These are phyloP conservation scores for Xylaria nigripes DNA, from an alignment of 495 filamentous ascomycete genomes.

Conservation along the genomic window DNA sequence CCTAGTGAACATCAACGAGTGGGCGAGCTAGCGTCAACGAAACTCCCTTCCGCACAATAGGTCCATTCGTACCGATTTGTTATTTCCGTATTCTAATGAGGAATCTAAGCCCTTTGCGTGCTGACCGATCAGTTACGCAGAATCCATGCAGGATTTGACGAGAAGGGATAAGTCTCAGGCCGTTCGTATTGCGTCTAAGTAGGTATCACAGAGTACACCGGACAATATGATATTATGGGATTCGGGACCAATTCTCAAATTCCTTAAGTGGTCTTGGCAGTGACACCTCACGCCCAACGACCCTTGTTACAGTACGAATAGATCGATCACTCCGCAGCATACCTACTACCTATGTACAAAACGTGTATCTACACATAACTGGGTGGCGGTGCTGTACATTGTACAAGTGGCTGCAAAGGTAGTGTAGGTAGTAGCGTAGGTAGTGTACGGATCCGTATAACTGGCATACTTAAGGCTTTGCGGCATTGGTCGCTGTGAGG, in stretches of 20 bases:
- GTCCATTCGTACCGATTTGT: no score
- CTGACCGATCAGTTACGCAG: background rate
- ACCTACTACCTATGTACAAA: background rate
- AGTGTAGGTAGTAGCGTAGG: background rate
- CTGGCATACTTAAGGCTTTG: no score
- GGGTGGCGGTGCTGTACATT: no score
- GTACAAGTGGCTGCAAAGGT: no score
- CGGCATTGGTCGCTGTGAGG: no score
- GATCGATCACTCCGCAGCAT: background rate
- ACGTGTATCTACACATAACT: no score
- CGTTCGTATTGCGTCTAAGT: constrained; percentile 6
- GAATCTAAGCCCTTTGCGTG: background rate
- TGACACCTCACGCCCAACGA: constrained; percentile 1
- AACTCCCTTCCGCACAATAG: no score
- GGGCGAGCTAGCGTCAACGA: no score
- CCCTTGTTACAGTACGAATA: constrained; percentile 1
- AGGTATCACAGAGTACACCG: constrained; percentile 7
- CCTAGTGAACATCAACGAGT: background rate
- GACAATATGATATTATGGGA: constrained; percentile 8
- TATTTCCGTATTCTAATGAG: no score
- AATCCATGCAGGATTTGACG: background rate
- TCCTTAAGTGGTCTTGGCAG: constrained; percentile 1
- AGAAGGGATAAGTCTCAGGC: background rate
- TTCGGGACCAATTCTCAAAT: constrained; percentile 1
- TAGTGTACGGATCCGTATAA: no score